Base-by-base conservation (phyloP, 2,329 filamentous ascomycete genomes). In the Alternaria viburni region DNA sequence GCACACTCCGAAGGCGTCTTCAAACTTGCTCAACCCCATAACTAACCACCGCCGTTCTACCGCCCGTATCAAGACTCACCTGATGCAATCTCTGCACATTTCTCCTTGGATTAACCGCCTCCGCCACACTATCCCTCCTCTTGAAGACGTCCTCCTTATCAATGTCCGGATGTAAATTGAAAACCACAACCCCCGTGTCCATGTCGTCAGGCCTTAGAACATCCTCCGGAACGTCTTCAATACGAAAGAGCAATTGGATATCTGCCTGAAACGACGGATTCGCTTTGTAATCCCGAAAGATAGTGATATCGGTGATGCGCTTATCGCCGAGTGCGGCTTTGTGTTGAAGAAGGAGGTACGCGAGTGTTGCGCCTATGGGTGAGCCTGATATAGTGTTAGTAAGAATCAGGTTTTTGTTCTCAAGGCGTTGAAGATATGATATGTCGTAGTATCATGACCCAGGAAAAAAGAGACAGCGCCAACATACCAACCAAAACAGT, bases 71-170 rank as follows among this genome's bases (percentile, higher is more conserved):
- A 8, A 32, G 0, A 51, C 26, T 51, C 0, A 21, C 7, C 26
- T 21, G 1, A 21, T 32, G 11, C 12, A 15, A 51, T 17, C 17
- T 50, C 7, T 12, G 10, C n/a, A 30, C 6, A 32, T 32, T 15
- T 0, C 4, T 10, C 4, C n/a, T 2, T 19, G 6, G 3, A 4
- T 15, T 1, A 4, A 28, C 25, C 4, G 1, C 10, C 5, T 30
- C 25, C 3, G 5, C 2, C 46, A 30, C 25, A 8, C n/a, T 13
- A 50, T 13, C 1, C 3, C 46, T 50, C 11, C 25, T 50, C 25
- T 30, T 11, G 6, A 17, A 8, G 13, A 15, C 15, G 3, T 11
- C 15, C 15, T 8, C 15, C 9, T 19, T 28, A 9, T 49, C 6
- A 3, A 28, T 15, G 17, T 49, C 46, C 6, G 25, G 9, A 12